phyloP scores from a whole-genome alignment of 202 grass and related monocot species.

The Dendrocalamus latiflorus region DNA sequence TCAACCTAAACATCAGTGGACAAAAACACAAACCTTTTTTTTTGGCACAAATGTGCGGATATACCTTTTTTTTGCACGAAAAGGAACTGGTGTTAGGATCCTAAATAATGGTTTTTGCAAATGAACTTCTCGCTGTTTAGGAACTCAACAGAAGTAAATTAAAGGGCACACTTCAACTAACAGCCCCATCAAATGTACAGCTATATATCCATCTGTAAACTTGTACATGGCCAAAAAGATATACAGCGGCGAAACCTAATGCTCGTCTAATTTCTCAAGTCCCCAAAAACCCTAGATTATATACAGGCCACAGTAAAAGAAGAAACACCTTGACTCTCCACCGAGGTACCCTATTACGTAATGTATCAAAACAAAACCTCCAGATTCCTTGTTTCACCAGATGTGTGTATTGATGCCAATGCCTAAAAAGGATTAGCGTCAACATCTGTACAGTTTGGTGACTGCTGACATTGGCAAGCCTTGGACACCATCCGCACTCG shows the following conservation, averaged over 20 bases:
- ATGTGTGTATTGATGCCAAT: background rate
- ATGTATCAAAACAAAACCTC: constrained; percentile 7
- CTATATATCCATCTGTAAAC: constrained; percentile 32
- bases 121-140: too few species aligned
- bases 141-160: background rate
- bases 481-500: constrained; percentile 33
- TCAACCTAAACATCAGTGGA: too few species aligned
- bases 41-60: too few species aligned
- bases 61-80: too few species aligned
- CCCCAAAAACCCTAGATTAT: constrained; percentile 8
- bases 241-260: constrained; percentile 37
- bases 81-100: too few species aligned
- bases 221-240: constrained; percentile 45
- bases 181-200: constrained; percentile 35
- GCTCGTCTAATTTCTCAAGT: constrained; percentile 18
- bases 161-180: background rate
- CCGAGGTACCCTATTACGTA: background rate
- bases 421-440: constrained; percentile 12
- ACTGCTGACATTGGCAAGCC: constrained; percentile 8
- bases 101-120: too few species aligned
- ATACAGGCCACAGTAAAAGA: constrained; percentile 15
- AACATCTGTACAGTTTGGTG: constrained; percentile 17
- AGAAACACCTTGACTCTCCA: constrained; percentile 3
- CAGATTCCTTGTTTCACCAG: background rate
- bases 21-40: too few species aligned